Base-by-base conservation (phyloP, 495 filamentous ascomycete genomes). In the Talaromyces trachyspermus region DNA sequence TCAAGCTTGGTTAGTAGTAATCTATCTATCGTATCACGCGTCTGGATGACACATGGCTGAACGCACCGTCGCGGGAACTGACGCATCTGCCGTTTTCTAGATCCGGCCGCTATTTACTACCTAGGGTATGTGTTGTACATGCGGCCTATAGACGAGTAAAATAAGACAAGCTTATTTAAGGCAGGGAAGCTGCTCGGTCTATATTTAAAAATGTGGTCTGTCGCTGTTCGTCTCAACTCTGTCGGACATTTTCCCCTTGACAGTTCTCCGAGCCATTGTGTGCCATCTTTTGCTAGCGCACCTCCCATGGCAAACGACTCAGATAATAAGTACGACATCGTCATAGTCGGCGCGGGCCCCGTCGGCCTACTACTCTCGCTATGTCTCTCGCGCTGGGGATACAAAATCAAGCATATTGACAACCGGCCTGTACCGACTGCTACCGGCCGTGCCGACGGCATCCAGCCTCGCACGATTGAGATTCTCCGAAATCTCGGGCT, bases 281-380 rank as follows among this genome's bases (percentile, higher is more conserved):
- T 15, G 19, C 14, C 27, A 2, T 17, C 7, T 37, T 6, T 15
- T 6, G 14, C 9, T 11, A 42, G 12, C 11, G 14, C 22, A 3
- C 22, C 30, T 45, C 53, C 22, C 27, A 76, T 76, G 72, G 54
- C 55, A 23, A 48, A 52, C 10, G 51, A 57, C n/a, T n/a, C n/a
- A 40, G 52, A 66, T 52, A 73, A 78, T 43, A 74, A 63, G 12
- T 82, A 81, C 61, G 83, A 87, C 54, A 79, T 85, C 49, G 87
- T 94, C 56, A 89, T 95, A 56, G 72, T 95, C 48, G 89, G 89
- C 49, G 89, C 89, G 40, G 88, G 89, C 25, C 88, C 89, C n/a
- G 88, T 87, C 23, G 89, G 89, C 32, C 76, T 94, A 44, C 77
- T 90, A 57, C 76, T 95, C 11, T 89, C 85, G n/a, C 84, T 88